These are phyloP conservation scores for Solanum sitiens DNA, from an alignment of 257 asterid species.

Conservation along the genomic window DNA sequence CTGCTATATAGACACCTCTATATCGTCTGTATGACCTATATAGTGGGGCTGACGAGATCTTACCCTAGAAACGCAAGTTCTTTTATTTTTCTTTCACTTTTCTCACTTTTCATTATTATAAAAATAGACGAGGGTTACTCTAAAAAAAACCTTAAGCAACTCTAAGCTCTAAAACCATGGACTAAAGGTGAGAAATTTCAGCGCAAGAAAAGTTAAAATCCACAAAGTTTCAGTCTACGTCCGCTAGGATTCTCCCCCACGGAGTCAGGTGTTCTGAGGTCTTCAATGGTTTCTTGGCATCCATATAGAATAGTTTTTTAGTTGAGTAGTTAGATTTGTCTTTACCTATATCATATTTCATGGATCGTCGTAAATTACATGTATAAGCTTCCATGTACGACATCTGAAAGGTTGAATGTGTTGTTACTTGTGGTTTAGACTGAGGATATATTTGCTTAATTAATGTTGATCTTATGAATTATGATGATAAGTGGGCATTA, in stretches of 20 bases:
- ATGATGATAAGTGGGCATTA: no score
- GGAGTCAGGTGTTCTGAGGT: background rate
- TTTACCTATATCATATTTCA: background rate
- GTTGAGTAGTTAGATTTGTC: background rate
- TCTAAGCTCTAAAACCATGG: no score
- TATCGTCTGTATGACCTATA: rapidly evolving
- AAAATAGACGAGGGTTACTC: no score
- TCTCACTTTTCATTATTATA: background rate
- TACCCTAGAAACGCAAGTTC: background rate
- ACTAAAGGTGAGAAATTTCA: background rate
- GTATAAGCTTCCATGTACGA: background rate
- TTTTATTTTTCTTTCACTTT: background rate
- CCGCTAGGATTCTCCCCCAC: background rate
- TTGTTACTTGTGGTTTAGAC: no score
- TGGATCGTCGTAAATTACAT: background rate
- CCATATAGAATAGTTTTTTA: background rate
- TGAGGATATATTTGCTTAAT: no score
- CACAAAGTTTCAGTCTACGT: background rate
- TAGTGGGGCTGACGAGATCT: background rate
- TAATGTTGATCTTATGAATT: no score
- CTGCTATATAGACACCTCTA: background rate
- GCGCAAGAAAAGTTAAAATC: background rate
- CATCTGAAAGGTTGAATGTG: background rate
- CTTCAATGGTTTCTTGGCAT: no score
- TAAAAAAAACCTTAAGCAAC: background rate